Base-by-base conservation (phyloP, 202 grass and related monocot species). In the Panicum virgatum region DNA sequence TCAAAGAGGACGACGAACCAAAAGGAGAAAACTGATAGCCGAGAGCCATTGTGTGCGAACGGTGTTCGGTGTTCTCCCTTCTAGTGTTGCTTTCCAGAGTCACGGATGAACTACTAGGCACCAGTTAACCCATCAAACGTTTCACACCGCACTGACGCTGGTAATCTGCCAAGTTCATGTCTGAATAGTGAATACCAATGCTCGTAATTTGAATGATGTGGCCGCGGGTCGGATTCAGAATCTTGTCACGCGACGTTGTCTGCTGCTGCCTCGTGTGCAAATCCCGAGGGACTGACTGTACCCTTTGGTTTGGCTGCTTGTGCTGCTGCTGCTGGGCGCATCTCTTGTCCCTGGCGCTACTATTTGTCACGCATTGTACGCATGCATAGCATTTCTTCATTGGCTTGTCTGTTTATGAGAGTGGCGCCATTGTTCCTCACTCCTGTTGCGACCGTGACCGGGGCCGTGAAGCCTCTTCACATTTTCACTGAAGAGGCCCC, bases 1-100 rank as follows among this genome's bases (percentile, higher is more conserved):
- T 95, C 5, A 66, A 91, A 39, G 86, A 80, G 63, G 84, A 83
- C 5, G 82, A 93, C 59, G 87, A 90, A 87, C 88, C 79, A 65
- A 88, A 73, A 63, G 60, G 63, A 3, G 85, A 88, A 38, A 73
- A 88, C 52, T 91, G 54, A 92, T 38, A 80, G 38, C 62, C 50
- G 11, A 72, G 37, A 27, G 25, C 19, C 39, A 6, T 12, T 16
- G 19, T 52, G 25, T n/a, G 77, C n/a, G 37, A 20, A 38, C 48
- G 2, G 25, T 63, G 56, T 2, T 9, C 0, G 12, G 25, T 78
- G 30, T 50, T 69, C 68, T 43, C 13, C 22, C 39, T 50, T 18
- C 12, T 16, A 9, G 5, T 26, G 32, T n/a, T 19, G 25, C 81
- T 45, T 83, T 75, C 7, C 20, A 11, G 44, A 44, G 13, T 4